Evolutionary conservation across 139 green algal genomes (phyloP).

Genomic region (Pseudopediastrum boryanum): DNA sequence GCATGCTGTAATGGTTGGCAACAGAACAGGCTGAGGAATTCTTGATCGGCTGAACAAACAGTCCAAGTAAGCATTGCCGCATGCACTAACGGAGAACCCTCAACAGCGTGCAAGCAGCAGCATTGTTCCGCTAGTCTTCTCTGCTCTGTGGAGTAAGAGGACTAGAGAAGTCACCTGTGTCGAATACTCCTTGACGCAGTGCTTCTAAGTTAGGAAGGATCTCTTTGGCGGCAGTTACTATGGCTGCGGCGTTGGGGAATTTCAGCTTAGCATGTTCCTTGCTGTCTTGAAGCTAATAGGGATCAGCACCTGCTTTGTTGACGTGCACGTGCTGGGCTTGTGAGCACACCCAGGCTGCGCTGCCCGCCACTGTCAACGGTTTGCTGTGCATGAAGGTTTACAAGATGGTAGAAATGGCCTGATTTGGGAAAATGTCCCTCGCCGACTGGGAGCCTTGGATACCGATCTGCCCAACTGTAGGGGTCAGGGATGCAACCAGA

Average conservation of each 20-base stretch:
- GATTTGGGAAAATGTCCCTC: too few species aligned
- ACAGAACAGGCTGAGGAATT: not conserved
- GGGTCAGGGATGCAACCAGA: too few species aligned
- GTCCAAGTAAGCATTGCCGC: not conserved
- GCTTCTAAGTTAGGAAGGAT: conserved; percentile 19
- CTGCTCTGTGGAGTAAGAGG: not conserved
- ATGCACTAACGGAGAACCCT: not conserved
- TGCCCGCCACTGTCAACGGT: not conserved
- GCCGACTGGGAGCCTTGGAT: too few species aligned
- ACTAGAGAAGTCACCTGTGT: conserved; percentile 30
- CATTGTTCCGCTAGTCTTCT: not conserved
- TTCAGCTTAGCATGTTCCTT: not conserved
- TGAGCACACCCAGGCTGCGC: not conserved
- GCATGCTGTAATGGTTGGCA: not conserved
- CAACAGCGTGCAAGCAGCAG: not conserved
- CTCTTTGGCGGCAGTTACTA: not conserved
- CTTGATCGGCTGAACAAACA: not conserved
- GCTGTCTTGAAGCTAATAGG: not conserved
- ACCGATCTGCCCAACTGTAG: too few species aligned
- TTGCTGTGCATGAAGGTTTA: too few species aligned
- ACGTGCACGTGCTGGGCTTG: conserved; percentile 30
- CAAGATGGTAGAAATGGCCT: too few species aligned
- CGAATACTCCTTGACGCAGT: conserved; percentile 19
- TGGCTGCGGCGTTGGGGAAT: not conserved
- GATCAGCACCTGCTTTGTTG: conserved; percentile 2